These are phyloP conservation scores for Elongisporangium anandrum DNA, from an alignment of 352 stramenopile species.

Conservation along the genomic window DNA sequence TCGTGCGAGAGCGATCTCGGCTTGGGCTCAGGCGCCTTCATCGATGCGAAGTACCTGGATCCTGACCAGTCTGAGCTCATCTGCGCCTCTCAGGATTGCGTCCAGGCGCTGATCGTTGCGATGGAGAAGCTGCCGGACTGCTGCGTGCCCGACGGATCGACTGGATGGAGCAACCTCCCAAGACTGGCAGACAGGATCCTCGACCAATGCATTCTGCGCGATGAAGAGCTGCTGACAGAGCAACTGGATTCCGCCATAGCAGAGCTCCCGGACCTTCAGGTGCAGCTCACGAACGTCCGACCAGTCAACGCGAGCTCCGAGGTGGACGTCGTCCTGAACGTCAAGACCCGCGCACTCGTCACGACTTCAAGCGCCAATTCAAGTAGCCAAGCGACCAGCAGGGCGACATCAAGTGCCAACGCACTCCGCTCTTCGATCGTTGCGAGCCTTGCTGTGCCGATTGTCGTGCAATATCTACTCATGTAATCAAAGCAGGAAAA, in stretches of 20 bases:
- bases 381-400: neutral
- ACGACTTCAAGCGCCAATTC: constrained; percentile 4
- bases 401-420: neutral
- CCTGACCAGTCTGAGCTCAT: constrained; percentile 4
- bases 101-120: constrained; percentile 15
- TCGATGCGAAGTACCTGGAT: constrained; percentile 9
- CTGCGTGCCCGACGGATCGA: constrained; percentile 9
- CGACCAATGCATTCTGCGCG: constrained; percentile 17
- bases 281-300: constrained; percentile 18
- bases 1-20: neutral
- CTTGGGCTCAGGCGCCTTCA: constrained; percentile 3
- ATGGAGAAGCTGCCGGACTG: constrained; percentile 24
- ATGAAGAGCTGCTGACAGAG: constrained; percentile 8
- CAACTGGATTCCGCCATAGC: constrained; percentile 14
- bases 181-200: constrained; percentile 18
- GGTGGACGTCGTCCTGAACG: constrained; percentile 38
- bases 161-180: constrained; percentile 11
- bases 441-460: neutral
- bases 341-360: constrained; percentile 42
- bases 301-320: neutral
- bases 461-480: neutral
- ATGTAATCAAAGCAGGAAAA: neutral
- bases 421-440: too few species aligned
- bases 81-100: constrained; percentile 13
- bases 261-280: constrained; percentile 19